Evolutionary conservation across 2,329 filamentous ascomycete species (phyloP), one percentile per base, ranked within the genome.

Genomic region (Venturia carpophila): DNA sequence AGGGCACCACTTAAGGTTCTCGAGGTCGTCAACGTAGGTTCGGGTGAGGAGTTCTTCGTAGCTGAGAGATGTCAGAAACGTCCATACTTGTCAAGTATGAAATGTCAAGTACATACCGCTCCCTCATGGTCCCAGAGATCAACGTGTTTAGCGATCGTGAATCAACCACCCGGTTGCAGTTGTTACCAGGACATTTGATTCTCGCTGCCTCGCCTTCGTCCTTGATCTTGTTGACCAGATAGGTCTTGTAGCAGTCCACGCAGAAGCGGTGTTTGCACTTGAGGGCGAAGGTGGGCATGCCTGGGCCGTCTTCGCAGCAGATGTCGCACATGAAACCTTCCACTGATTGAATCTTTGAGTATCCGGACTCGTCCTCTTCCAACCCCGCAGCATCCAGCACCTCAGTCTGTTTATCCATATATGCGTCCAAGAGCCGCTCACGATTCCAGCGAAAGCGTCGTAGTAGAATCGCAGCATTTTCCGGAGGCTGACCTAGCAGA

Each of bases 11-110:
- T 96, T 96, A 67, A 97, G 84, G 65, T 88, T 89, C 66, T 96
- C 92, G 77, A 92, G 96, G 76, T 99, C 93, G 75, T 99, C 94
- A 67, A 99, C 94, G 72, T 96, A 99, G 7, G 92, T 97, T 70
- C 94, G 84, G 72, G 90, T 96, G 42, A 99, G 86, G 19, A 99
- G 83, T 70, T 90, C 87, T 69, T 90, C 86, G 73, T 99, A 99
- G 69, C 92, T 85, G 68, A 43, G 66, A n/a, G 45, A 13, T 49
- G 21, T 43, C 49, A 66, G 65, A 71, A 58, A 72, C 66, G 55
- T n/a, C 43, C 56, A 63, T 42, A 21, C 45, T 11, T 27, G 34
- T 15, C 41, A 65, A 47, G 2, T 15, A 41, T 49, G 55, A 47
- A 24, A 15, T 65, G 74, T 64, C 71, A 69, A 27, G 21, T 49